Conservation (phyloP, 106 monocot species). For the Acanthochlamys bracteata region DNA sequence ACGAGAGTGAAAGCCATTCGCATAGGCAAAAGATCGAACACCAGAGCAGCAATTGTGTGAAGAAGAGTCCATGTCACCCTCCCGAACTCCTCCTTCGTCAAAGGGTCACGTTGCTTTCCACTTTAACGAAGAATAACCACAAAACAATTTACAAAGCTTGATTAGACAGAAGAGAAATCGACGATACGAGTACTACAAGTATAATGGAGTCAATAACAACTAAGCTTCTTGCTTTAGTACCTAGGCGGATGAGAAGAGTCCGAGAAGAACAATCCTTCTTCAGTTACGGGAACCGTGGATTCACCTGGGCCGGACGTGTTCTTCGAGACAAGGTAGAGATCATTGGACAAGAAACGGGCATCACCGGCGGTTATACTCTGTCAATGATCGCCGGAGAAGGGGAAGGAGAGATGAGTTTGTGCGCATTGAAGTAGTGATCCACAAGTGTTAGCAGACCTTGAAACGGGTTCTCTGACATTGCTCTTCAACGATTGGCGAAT, state of each 20-base stretch:
- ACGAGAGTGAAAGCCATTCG: neutral
- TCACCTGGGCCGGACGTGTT: too few species aligned
- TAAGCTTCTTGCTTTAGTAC: neutral
- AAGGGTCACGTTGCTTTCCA: conserved; percentile 19
- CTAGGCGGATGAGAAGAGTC: neutral
- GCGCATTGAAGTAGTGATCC: conserved; percentile 1
- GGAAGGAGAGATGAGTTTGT: conserved; percentile 13
- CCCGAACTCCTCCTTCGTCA: conserved; percentile 91
- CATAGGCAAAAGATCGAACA: conserved; percentile 43
- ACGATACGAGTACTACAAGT: too few species aligned
- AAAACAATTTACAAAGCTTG: neutral
- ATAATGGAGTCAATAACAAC: too few species aligned
- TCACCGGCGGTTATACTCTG: too few species aligned
- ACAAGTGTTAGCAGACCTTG: conserved; percentile 5
- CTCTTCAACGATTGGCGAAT: too few species aligned
- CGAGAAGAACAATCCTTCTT: too few species aligned
- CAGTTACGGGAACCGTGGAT: too few species aligned
- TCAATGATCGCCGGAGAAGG: too few species aligned
- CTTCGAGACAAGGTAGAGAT: too few species aligned
- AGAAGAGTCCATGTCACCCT: conserved; percentile 86
- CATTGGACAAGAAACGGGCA: too few species aligned
- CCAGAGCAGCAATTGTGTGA: conserved; percentile 70
- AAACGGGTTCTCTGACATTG: neutral
- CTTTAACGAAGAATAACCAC: neutral
- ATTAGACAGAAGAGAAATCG: neutral